Evolutionary conservation across 2,329 filamentous ascomycete genomes (phyloP).

Genomic region (Aspergillus costaricaensis): DNA sequence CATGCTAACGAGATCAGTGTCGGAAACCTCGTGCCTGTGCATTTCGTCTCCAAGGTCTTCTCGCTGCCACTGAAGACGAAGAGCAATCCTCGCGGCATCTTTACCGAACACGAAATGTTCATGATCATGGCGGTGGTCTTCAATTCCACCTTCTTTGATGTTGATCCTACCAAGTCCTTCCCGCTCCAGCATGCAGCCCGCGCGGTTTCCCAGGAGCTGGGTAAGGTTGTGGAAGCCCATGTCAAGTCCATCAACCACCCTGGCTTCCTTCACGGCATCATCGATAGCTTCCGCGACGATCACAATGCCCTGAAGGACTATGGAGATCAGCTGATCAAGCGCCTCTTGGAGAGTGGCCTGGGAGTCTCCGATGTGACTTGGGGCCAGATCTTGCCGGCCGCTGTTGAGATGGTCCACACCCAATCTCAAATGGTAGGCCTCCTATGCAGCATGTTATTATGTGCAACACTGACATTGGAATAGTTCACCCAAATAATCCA

Average conservation of each 20-base stretch:
- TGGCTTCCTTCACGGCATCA: conserved; percentile 57
- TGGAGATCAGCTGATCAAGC: conserved; percentile 66
- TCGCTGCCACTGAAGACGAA: conserved; percentile 58
- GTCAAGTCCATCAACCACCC: conserved; percentile 62
- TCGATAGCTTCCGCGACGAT: conserved; percentile 52
- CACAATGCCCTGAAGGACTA: conserved; percentile 62
- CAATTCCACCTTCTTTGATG: conserved; percentile 65
- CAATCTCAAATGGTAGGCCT: conserved; percentile 65
- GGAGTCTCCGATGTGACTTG: conserved; percentile 68
- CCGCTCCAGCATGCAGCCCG: conserved; percentile 61
- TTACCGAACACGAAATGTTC: conserved; percentile 60
- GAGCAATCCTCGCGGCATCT: conserved; percentile 53
- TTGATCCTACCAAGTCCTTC: conserved; percentile 68
- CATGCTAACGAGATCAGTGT: conserved; percentile 32
- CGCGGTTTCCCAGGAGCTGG: conserved; percentile 61
- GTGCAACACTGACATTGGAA: neutral
- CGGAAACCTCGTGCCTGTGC: conserved; percentile 57
- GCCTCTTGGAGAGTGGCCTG: conserved; percentile 64
- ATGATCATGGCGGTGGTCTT: conserved; percentile 66
- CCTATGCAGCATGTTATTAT: conserved; percentile 14
- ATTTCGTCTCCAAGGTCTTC: conserved; percentile 58
- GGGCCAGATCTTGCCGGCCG: conserved; percentile 69
- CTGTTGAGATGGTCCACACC: conserved; percentile 67
- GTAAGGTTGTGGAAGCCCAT: conserved; percentile 63
- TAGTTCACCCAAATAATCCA: conserved; percentile 72